phyloP scores from a whole-genome alignment of 352 stramenopile species.

The Phytophthora pinifolia region DNA sequence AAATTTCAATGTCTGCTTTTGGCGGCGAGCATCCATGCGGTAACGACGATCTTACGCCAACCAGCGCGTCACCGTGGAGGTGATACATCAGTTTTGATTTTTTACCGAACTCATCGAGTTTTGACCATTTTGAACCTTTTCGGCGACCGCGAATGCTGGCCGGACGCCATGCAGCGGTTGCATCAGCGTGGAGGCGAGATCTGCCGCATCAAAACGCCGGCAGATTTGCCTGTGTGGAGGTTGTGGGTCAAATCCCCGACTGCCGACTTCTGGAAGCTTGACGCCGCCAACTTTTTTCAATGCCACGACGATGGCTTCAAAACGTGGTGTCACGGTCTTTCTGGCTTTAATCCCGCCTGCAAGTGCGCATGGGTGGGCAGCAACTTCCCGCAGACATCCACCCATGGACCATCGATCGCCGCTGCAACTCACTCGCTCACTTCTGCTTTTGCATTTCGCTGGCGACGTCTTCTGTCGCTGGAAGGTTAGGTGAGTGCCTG shows the following conservation, averaged over 20 bases:
- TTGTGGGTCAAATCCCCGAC: neutral
- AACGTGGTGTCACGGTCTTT: constrained; percentile 13
- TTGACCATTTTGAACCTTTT: neutral
- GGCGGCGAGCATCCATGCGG: too few species aligned
- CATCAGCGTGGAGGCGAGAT: too few species aligned
- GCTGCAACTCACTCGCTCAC: constrained; percentile 9
- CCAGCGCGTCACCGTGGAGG: neutral
- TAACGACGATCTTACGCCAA: constrained; percentile 7
- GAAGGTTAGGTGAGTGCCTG: constrained; percentile 2
- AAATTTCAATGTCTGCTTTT: too few species aligned
- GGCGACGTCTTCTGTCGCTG: constrained; percentile 1
- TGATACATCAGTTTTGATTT: constrained; percentile 12
- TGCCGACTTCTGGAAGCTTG: neutral
- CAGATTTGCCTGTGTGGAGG: neutral
- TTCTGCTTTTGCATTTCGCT: constrained; percentile 22
- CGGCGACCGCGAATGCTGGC: neutral
- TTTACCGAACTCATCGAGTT: constrained; percentile 4
- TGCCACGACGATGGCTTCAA: constrained; percentile 24
- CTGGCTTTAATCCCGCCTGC: constrained; percentile 8
- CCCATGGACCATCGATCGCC: constrained; percentile 6
- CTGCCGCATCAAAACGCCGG: neutral
- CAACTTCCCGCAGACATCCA: constrained; percentile 9
- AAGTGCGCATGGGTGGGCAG: constrained; percentile 10
- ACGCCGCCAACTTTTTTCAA: constrained; percentile 8
- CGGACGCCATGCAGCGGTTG: too few species aligned